These are phyloP conservation scores for Dendrobium officinale DNA, from an alignment of 106 monocot species.

Conservation along the genomic window DNA sequence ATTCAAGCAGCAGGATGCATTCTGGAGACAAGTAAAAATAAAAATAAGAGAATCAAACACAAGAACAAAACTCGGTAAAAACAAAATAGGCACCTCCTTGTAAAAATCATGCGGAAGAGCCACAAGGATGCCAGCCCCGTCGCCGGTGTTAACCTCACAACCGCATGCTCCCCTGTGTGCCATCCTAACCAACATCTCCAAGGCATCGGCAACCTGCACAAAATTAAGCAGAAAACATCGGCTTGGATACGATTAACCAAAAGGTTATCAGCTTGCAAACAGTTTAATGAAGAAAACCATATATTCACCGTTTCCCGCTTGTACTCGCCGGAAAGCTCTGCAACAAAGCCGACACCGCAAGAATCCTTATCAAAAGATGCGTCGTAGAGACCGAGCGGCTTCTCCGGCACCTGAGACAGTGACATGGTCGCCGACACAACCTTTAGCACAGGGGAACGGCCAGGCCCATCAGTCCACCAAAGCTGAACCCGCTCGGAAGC, in stretches of 20 bases:
- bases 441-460: constrained; percentile 31
- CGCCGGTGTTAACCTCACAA: constrained; percentile 96
- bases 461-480: constrained; percentile 54
- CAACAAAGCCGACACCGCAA: constrained; percentile 94
- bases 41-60: background rate
- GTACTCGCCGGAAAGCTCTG: constrained; percentile 77
- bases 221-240: background rate
- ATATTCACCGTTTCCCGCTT: constrained; percentile 73
- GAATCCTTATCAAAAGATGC: constrained; percentile 89
- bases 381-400: constrained; percentile 87
- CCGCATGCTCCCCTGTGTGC: constrained; percentile 97
- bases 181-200: constrained; percentile 96
- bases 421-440: constrained; percentile 50
- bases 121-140: constrained; percentile 95
- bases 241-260: background rate
- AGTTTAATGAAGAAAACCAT: background rate
- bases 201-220: constrained; percentile 73
- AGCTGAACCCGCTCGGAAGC: constrained; percentile 35
- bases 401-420: constrained; percentile 85
- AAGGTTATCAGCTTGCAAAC: background rate
- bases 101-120: constrained; percentile 84
- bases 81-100: constrained; percentile 39
- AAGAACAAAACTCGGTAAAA: background rate
- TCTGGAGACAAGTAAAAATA: background rate
- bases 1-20: background rate